A percentile compares a stretch with the other conserved stretches of the same genome.
Conservation (phyloP, 106 monocot species). For the Dendrobium catenatum region DNA sequence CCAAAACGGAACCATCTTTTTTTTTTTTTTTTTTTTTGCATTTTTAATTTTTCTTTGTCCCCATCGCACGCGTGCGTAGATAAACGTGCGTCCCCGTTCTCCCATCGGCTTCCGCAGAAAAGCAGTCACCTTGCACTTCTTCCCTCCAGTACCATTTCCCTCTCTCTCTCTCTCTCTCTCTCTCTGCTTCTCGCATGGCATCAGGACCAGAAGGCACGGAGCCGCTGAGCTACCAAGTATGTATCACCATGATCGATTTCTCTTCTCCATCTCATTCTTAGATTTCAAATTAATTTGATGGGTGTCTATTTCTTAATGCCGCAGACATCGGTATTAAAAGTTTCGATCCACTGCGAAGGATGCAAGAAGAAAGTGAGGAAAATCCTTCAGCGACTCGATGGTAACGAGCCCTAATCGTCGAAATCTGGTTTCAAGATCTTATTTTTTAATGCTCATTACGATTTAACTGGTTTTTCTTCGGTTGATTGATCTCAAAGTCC, state of each 20-base stretch:
- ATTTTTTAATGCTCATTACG: not conserved
- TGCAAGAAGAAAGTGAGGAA: conserved; percentile 27
- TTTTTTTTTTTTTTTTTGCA: too few relatives aligned
- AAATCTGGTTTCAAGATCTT: conserved; percentile 20
- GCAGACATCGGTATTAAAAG: conserved; percentile 20
- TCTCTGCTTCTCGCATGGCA: not conserved
- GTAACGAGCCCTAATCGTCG: conserved; percentile 41
- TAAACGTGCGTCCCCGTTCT: not conserved
- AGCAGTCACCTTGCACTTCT: not conserved
- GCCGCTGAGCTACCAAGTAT: not conserved
- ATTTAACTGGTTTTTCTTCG: not conserved
- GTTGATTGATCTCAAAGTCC: not conserved
- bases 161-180: not conserved
- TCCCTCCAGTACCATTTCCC: too few relatives aligned
- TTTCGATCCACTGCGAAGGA: conserved; percentile 22
- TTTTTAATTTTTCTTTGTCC: too few relatives aligned
- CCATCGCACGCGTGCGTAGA: not conserved
- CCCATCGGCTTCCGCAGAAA: not conserved
- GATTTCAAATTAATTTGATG: not conserved
- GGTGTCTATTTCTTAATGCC: not conserved
- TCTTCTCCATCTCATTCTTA: not conserved
- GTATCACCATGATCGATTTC: not conserved
- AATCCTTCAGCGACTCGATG: conserved; percentile 1
- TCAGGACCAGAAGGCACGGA: not conserved
- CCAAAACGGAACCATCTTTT: not conserved